phyloP scores from a whole-genome alignment of 306 rosid genomes.

The Hippophae rhamnoides region DNA sequence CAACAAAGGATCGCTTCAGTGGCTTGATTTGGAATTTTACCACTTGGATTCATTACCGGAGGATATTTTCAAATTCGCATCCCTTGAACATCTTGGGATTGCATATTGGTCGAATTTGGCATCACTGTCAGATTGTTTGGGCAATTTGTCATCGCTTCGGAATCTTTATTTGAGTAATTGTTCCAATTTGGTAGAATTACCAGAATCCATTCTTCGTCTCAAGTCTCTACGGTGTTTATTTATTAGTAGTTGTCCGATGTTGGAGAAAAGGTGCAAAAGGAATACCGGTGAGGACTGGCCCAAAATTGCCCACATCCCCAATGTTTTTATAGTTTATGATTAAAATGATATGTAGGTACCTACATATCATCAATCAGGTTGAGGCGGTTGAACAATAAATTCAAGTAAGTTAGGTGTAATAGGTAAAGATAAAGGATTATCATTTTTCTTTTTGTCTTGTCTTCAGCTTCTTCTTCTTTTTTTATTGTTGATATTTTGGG shows the following conservation, averaged over 20 bases:
- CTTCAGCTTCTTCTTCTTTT: too few species aligned
- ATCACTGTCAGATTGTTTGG: constrained; percentile 1
- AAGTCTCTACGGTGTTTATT: background rate
- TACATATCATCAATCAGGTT: too few species aligned
- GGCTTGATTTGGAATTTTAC: background rate
- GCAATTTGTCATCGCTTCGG: background rate
- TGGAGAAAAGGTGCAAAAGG: constrained; percentile 2
- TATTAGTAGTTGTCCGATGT: background rate
- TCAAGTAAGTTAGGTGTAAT: too few species aligned
- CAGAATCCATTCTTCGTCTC: background rate
- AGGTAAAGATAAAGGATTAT: too few species aligned
- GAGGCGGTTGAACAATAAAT: too few species aligned
- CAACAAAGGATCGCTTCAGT: too few species aligned
- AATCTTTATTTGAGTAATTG: background rate
- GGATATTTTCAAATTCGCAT: too few species aligned
- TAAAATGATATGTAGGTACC: too few species aligned
- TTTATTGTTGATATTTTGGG: too few species aligned
- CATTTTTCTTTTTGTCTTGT: too few species aligned
- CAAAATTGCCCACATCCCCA: constrained; percentile 1
- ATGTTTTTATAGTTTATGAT: too few species aligned
- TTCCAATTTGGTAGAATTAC: background rate
- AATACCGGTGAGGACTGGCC: constrained; percentile 19
- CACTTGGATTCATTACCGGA: background rate
- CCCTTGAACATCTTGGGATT: too few species aligned
- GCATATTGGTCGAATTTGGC: constrained; percentile 2